Percentiles rank a stretch among this genome's conserved stretches.
phyloP scores from a whole-genome alignment of 257 asterid species.

The Solanum bukasovii region DNA sequence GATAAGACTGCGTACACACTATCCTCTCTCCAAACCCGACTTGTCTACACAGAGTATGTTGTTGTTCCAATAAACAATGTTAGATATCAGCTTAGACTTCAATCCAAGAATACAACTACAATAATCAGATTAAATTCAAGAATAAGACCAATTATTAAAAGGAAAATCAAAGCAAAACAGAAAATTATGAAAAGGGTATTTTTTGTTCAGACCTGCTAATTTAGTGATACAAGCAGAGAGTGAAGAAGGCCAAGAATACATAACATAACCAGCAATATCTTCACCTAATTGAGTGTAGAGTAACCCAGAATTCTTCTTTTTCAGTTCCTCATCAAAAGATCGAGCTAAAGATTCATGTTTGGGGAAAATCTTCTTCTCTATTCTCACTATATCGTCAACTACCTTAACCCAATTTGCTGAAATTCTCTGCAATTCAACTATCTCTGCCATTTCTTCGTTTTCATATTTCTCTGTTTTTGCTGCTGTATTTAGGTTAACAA shows the following conservation, averaged over 20 bases:
- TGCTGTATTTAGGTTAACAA: neutral
- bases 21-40: too few relatives aligned
- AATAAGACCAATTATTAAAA: too few relatives aligned
- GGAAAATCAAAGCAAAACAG: too few relatives aligned
- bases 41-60: too few relatives aligned
- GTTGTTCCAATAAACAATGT: too few relatives aligned
- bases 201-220: conserved; percentile 48
- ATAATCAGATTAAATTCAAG: too few relatives aligned
- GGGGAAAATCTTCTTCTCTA: conserved; percentile 76
- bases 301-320: conserved; percentile 59
- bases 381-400: conserved; percentile 59
- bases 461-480: neutral
- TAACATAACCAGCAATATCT: conserved; percentile 70
- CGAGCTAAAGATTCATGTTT: conserved; percentile 85
- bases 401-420: conserved; percentile 31
- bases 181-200: neutral
- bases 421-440: conserved; percentile 46
- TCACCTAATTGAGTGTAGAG: conserved; percentile 33
- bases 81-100: too few relatives aligned
- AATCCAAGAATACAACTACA: too few relatives aligned
- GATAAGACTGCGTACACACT: too few relatives aligned
- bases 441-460: neutral
- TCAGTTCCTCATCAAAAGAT: conserved; percentile 57
- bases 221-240: conserved; percentile 71
- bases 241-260: conserved; percentile 82